These are phyloP conservation scores for Thoreauomyces humboldtii DNA, from an alignment of 192 early-diverging fungal genomes.

Conservation along the genomic window DNA sequence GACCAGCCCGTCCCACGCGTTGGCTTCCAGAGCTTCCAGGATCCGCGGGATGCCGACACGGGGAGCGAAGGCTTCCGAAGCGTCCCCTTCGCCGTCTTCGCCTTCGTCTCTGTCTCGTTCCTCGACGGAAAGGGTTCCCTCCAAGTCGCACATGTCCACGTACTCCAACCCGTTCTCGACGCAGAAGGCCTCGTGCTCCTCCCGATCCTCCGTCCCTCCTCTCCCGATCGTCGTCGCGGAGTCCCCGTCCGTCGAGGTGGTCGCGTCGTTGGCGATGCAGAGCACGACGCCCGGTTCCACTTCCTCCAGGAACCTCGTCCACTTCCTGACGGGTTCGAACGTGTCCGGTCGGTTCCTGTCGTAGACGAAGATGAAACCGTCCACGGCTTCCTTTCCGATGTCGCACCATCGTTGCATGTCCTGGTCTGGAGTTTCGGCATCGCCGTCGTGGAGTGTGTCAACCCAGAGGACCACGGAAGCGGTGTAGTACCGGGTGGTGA, in stretches of 20 bases:
- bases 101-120: neutral
- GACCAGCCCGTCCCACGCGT: slow-evolving; percentile 66
- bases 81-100: slow-evolving; percentile 29
- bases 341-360: slow-evolving; percentile 55
- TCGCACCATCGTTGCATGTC: slow-evolving; percentile 10
- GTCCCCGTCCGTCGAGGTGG: neutral
- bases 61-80: slow-evolving; percentile 29
- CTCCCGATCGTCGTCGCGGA: neutral
- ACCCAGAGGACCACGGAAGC: slow-evolving; percentile 65
- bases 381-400: slow-evolving; percentile 16
- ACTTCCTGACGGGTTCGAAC: slow-evolving; percentile 52
- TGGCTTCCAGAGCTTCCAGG: slow-evolving; percentile 58
- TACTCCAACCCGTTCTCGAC: slow-evolving; percentile 62
- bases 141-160: slow-evolving; percentile 61
- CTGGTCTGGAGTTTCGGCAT: neutral
- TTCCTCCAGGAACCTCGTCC: slow-evolving; percentile 52
- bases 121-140: too few relatives aligned
- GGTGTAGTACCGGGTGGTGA: slow-evolving; percentile 69
- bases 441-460: slow-evolving; percentile 36
- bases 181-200: slow-evolving; percentile 58
- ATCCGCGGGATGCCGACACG: slow-evolving; percentile 54
- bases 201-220: neutral
- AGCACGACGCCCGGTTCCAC: slow-evolving; percentile 54
- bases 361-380: slow-evolving; percentile 65
- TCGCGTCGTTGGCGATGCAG: slow-evolving; percentile 42